Conservation (phyloP, 257 asterid species). For the Orobanche coerulescens region DNA sequence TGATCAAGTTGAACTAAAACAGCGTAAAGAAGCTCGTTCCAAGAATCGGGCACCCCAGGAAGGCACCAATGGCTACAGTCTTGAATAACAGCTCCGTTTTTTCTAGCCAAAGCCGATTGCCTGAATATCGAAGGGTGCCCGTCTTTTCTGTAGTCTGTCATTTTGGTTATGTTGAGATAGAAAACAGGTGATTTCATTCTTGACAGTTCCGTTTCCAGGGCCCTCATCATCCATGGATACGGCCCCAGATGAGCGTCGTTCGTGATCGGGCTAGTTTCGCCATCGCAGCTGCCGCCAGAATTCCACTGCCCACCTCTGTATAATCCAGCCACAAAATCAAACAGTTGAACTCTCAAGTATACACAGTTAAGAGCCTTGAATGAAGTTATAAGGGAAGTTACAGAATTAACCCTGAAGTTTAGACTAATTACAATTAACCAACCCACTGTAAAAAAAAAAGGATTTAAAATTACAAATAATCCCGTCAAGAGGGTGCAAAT, state of each 20-base stretch:
- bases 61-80: constrained; percentile 73
- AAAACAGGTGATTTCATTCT: constrained; percentile 41
- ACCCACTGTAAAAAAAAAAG: background rate
- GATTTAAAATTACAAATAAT: background rate
- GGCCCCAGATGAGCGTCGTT: constrained; percentile 37
- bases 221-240: constrained; percentile 60
- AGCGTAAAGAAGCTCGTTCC: constrained; percentile 53
- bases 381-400: background rate
- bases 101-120: constrained; percentile 14
- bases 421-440: background rate
- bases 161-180: constrained; percentile 42
- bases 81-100: constrained; percentile 27
- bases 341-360: background rate
- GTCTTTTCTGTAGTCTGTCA: constrained; percentile 57
- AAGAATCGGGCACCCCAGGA: constrained; percentile 56
- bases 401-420: background rate
- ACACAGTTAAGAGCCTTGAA: background rate
- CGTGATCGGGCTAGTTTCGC: constrained; percentile 41
- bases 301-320: constrained; percentile 59
- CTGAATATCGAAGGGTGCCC: constrained; percentile 62
- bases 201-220: constrained; percentile 32
- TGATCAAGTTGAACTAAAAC: constrained; percentile 20
- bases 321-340: background rate
- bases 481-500: background rate
- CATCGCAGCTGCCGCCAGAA: constrained; percentile 54